A percentile compares a stretch with the other conserved stretches of the same genome.
Conservation (phyloP, 2,329 filamentous ascomycete species). For the Epichloe elymi region DNA sequence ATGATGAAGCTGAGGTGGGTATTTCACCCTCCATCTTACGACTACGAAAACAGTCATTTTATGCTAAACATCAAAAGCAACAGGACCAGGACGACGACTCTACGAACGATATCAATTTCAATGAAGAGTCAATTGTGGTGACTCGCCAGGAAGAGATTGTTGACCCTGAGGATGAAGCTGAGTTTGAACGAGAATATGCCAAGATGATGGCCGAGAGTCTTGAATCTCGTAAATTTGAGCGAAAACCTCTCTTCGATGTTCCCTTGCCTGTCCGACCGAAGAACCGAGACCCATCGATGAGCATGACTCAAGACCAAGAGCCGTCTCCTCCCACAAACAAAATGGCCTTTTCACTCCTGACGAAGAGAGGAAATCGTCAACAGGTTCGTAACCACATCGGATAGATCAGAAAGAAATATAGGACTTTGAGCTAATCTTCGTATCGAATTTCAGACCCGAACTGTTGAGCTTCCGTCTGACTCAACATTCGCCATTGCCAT, state of each 20-base stretch:
- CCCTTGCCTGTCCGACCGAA: constrained; percentile 77
- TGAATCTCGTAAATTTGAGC: constrained; percentile 90
- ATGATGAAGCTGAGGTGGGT: constrained; percentile 45
- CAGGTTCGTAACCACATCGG: constrained; percentile 42
- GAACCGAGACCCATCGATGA: constrained; percentile 41
- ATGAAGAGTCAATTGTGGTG: constrained; percentile 84
- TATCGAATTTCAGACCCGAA: constrained; percentile 53
- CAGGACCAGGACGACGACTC: constrained; percentile 37
- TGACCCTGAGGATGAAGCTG: constrained; percentile 87
- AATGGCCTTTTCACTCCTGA: constrained; percentile 96
- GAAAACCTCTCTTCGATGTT: constrained; percentile 91
- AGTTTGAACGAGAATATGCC: constrained; percentile 94
- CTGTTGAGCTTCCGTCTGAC: constrained; percentile 78
- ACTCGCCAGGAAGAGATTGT: constrained; percentile 80
- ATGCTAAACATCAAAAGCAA: constrained; percentile 6
- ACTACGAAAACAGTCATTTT: not conserved
- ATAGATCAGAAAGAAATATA: not conserved
- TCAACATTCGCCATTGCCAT: constrained; percentile 93
- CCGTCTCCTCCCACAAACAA: constrained; percentile 30
- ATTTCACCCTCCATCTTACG: not conserved
- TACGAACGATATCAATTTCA: constrained; percentile 48
- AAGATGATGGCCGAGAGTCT: constrained; percentile 98
- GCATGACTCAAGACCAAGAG: constrained; percentile 16
- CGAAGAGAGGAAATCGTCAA: constrained; percentile 90
- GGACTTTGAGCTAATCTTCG: not conserved